Percentiles rank a stretch among this genome's conserved stretches.
These are phyloP conservation scores for Gardenia jasminoides DNA, from an alignment of 257 asterid species.

Conservation along the genomic window DNA sequence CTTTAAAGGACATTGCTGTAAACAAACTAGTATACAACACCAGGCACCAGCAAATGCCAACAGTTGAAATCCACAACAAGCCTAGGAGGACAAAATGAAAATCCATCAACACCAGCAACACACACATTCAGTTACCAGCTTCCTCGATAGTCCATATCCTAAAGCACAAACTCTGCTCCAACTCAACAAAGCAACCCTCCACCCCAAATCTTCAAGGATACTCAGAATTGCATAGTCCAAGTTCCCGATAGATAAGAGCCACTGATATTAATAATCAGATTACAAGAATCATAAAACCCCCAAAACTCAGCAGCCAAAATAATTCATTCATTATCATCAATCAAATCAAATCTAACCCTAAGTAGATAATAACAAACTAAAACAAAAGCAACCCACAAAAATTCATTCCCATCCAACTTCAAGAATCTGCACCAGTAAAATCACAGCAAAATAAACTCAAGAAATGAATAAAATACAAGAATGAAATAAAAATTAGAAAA, in stretches of 20 bases:
- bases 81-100: neutral
- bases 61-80: neutral
- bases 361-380: neutral
- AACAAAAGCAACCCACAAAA: neutral
- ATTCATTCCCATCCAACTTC: neutral
- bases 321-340: neutral
- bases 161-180: neutral
- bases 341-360: neutral
- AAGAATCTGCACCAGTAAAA: neutral
- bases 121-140: neutral
- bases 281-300: neutral
- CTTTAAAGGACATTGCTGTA: neutral
- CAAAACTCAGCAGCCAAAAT: neutral
- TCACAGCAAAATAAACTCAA: too few species aligned
- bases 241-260: neutral
- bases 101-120: neutral
- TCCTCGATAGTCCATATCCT: neutral
- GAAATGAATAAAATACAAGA: too few species aligned
- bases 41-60: constrained; percentile 1
- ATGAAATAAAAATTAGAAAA: neutral
- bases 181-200: neutral
- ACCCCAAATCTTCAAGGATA: neutral
- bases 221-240: neutral
- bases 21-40: neutral
- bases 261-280: neutral